These are phyloP conservation scores for Lentithecium fluviatile DNA, from an alignment of 495 filamentous ascomycete species.

Conservation along the genomic window DNA sequence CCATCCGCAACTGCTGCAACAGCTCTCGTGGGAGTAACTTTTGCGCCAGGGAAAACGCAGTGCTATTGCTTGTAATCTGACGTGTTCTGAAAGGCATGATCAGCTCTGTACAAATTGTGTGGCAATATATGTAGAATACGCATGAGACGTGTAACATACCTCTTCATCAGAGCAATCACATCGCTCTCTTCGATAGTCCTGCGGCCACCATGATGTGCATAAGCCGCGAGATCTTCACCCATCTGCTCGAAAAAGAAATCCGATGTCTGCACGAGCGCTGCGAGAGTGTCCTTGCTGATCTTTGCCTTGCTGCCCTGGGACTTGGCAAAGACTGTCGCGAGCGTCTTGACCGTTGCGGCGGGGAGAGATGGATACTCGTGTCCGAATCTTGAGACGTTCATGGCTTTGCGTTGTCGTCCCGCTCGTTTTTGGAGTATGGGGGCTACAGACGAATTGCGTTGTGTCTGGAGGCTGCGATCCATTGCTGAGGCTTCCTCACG, in stretches of 20 bases:
- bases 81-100: slow-evolving; percentile 63
- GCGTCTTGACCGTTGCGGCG: slow-evolving; percentile 65
- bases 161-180: slow-evolving; percentile 74
- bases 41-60: slow-evolving; percentile 79
- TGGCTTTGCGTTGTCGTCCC: slow-evolving; percentile 49
- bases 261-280: slow-evolving; percentile 71
- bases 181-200: slow-evolving; percentile 86
- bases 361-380: slow-evolving; percentile 75
- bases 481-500: slow-evolving; percentile 30
- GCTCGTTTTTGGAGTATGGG: slow-evolving; percentile 34
- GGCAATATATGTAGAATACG: slow-evolving; percentile 38
- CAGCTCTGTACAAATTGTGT: slow-evolving; percentile 37
- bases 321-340: slow-evolving; percentile 69
- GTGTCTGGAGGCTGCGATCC: slow-evolving; percentile 31
- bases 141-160: slow-evolving; percentile 54
- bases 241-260: slow-evolving; percentile 89
- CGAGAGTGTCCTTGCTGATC: slow-evolving; percentile 69
- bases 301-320: slow-evolving; percentile 61
- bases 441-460: slow-evolving; percentile 1
- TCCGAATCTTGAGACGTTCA: slow-evolving; percentile 67
- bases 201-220: slow-evolving; percentile 76
- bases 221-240: slow-evolving; percentile 72
- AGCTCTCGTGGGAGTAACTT: slow-evolving; percentile 79
- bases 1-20: slow-evolving; percentile 75
- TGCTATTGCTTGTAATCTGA: slow-evolving; percentile 66